phyloP scores from a whole-genome alignment of 352 stramenopile species.

The Elongisporangium anandrum region DNA sequence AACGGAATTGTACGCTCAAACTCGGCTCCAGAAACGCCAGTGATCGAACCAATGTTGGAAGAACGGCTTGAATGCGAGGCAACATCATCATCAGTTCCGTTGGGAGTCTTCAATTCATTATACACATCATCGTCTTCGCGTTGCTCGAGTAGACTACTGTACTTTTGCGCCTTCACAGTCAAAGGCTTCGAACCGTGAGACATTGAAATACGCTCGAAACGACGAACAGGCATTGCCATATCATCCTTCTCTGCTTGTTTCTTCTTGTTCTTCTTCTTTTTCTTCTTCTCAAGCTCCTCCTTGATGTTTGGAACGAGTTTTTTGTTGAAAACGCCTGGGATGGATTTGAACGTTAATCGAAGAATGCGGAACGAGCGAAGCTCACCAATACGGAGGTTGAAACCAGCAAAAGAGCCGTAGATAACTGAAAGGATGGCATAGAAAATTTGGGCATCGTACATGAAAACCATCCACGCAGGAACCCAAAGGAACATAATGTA shows the following conservation, averaged over 20 bases:
- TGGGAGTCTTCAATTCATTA: slow-evolving; percentile 53
- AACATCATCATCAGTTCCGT: slow-evolving; percentile 57
- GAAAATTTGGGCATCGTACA: slow-evolving; percentile 86
- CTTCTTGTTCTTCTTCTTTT: slow-evolving; percentile 56
- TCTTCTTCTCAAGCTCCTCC: slow-evolving; percentile 71
- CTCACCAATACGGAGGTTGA: slow-evolving; percentile 82
- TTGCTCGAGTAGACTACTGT: slow-evolving; percentile 66
- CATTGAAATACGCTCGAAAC: slow-evolving; percentile 82
- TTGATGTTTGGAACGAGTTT: slow-evolving; percentile 83
- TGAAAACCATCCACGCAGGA: slow-evolving; percentile 78
- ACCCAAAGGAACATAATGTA: slow-evolving; percentile 83
- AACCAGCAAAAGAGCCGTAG: slow-evolving; percentile 75
- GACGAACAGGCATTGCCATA: slow-evolving; percentile 46
- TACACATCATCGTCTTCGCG: slow-evolving; percentile 51
- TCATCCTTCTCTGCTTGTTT: slow-evolving; percentile 50
- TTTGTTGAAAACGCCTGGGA: slow-evolving; percentile 80
- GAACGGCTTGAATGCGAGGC: slow-evolving; percentile 36
- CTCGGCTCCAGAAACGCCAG: slow-evolving; percentile 65
- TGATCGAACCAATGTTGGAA: slow-evolving; percentile 69
- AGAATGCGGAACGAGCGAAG: slow-evolving; percentile 82
- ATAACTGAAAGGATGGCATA: slow-evolving; percentile 78
- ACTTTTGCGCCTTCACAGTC: slow-evolving; percentile 80
- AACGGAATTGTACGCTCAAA: slow-evolving; percentile 84
- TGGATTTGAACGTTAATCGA: slow-evolving; percentile 79
- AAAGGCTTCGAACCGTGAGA: slow-evolving; percentile 68